Evolutionary conservation across 2,329 filamentous ascomycete genomes (phyloP).

Genomic region (Claviceps sp.): DNA sequence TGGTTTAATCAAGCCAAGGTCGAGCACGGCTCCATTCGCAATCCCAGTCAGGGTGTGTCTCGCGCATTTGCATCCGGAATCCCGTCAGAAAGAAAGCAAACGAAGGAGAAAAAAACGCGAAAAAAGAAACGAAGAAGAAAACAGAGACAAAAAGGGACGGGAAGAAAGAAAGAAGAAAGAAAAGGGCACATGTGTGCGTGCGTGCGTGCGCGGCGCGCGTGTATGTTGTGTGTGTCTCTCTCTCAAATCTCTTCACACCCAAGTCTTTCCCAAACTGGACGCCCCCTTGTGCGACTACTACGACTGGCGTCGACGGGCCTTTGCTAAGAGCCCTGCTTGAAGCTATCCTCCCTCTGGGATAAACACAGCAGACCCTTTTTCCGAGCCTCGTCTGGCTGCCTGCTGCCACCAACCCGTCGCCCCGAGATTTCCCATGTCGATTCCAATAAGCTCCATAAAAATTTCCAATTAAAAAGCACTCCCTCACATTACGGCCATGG

Average conservation of each 20-base stretch:
- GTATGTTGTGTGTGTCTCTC: neutral
- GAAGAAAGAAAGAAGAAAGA: neutral
- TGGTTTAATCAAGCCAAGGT: conserved; percentile 1
- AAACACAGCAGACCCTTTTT: neutral
- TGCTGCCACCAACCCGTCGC: conserved; percentile 1
- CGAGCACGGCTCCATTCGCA: conserved; percentile 3
- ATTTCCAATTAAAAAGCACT: conserved; percentile 20
- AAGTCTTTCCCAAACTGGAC: conserved; percentile 2
- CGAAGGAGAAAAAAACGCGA: neutral
- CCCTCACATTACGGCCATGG: conserved; percentile 8
- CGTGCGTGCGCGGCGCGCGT: neutral
- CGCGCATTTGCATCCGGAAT: conserved; percentile 7
- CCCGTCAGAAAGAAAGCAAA: conserved; percentile 1
- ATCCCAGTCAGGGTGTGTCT: conserved; percentile 7
- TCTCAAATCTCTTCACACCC: conserved; percentile 1
- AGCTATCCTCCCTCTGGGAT: conserved; percentile 1
- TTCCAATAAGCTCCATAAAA: conserved; percentile 22
- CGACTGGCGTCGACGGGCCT: neutral
- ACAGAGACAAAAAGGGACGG: neutral
- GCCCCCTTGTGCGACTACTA: conserved; percentile 5
- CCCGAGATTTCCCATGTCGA: conserved; percentile 15
- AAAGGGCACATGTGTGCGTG: neutral
- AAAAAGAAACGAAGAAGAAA: neutral
- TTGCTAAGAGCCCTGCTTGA: neutral
- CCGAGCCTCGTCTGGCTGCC: conserved; percentile 2